Evolutionary conservation across 2,329 filamentous ascomycete species (phyloP).

Genomic region (Byssothecium circinans): DNA sequence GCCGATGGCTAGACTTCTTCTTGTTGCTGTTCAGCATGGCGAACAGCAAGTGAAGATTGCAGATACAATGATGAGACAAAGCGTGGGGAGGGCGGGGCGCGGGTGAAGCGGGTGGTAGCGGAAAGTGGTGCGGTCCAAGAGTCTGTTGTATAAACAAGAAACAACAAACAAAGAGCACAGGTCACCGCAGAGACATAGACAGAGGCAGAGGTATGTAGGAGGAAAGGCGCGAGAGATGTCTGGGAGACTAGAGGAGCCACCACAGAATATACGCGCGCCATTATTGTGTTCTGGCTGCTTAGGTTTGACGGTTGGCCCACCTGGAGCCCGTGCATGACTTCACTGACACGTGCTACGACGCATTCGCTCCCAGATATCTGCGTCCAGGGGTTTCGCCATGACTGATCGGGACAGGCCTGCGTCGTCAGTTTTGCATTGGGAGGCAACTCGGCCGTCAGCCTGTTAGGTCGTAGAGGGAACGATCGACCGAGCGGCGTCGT

Average conservation of each 20-base stretch:
- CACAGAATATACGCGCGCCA: slow-evolving; percentile 1
- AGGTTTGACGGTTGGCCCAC: too few relatives aligned
- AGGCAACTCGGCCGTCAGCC: background rate
- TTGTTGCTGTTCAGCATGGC: slow-evolving; percentile 28
- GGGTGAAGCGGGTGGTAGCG: background rate
- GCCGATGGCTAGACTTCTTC: slow-evolving; percentile 36
- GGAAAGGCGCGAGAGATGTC: background rate
- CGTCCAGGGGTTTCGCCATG: background rate
- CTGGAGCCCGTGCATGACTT: background rate
- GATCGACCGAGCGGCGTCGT: background rate
- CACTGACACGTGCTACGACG: background rate
- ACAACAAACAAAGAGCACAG: background rate
- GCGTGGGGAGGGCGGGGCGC: background rate
- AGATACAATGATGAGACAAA: background rate
- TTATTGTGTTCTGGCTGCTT: background rate
- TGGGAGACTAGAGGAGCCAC: slow-evolving; percentile 2
- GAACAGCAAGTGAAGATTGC: background rate
- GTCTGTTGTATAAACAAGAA: slow-evolving; percentile 22
- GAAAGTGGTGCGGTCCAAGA: slow-evolving; percentile 7
- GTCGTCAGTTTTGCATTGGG: background rate
- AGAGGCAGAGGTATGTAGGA: too few relatives aligned
- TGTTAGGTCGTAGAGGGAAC: background rate
- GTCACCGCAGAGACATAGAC: slow-evolving; percentile 11
- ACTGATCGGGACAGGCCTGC: background rate
- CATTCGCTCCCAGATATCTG: background rate